Base-by-base conservation (phyloP, 768 basidiomycete species). In the Leccinum sublutescens region DNA sequence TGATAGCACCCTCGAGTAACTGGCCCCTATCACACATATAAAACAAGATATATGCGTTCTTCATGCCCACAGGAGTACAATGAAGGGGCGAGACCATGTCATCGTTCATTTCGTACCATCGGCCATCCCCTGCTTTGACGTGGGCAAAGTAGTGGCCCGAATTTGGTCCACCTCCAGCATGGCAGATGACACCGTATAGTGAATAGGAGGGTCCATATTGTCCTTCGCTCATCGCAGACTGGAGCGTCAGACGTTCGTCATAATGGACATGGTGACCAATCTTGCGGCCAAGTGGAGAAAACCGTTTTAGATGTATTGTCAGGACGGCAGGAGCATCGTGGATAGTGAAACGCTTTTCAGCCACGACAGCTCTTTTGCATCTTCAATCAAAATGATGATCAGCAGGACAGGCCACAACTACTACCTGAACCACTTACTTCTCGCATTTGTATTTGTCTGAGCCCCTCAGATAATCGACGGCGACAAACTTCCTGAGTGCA, bases 361-460 rank as follows among this genome's bases (percentile, higher is more conserved):
- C 97, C 56, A 84, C 82, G 56, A 98, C 95, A 52, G 87, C 83
- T 70, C 87, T 90, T 73, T 96, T 95, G 80, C 97, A 99, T 69
- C 95, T 97, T 57, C 19, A 34, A 58, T 11, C 27, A 40, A 43
- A 29, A 49, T 15, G 12, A 49, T n/a, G 19, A 47, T 70, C 11
- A 68, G 58, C 5, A 14, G 57, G 50, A 55, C 11, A 27, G 23
- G 19, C 15, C 7, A 29, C 23, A 45, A 40, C 23, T 10, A 49
- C 48, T 50, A 25, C 47, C 49, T 54, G 50, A 29, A 52, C 14
- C n/a, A 81, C 91, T 67, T 70, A 97, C 94, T 93, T 98, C 76
- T 99, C 97, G 74, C 97, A 99, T 71, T 95, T 93, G 75, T 99
- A 99, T 76, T 95, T 95, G 79, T 99, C 93, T 6, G 87, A 85